A percentile compares a stretch with the other conserved stretches of the same genome.
These are phyloP conservation scores for Dentipellis fragilis DNA, from an alignment of 768 basidiomycete genomes.

Conservation along the genomic window DNA sequence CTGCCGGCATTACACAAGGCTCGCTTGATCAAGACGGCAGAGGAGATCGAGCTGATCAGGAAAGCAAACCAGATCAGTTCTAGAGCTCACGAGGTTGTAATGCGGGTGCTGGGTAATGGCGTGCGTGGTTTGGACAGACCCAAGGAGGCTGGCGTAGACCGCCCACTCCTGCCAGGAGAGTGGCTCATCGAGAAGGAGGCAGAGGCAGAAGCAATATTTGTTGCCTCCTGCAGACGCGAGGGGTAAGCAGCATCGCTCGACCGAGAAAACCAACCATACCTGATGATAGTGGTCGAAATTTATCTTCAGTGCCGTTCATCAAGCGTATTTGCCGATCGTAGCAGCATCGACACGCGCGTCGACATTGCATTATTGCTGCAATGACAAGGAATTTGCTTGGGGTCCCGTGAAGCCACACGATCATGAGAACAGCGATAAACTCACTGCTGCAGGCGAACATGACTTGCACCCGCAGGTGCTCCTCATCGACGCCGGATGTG, in stretches of 20 bases:
- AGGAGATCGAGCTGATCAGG: constrained; percentile 67
- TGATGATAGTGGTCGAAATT: neutral
- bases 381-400: constrained; percentile 81
- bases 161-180: constrained; percentile 58
- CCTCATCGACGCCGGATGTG: constrained; percentile 92
- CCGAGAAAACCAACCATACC: neutral
- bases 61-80: constrained; percentile 83
- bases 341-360: constrained; percentile 81
- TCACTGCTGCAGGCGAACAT: constrained; percentile 32
- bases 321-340: constrained; percentile 90
- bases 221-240: constrained; percentile 79
- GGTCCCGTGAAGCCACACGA: constrained; percentile 55
- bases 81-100: constrained; percentile 83
- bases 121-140: constrained; percentile 43
- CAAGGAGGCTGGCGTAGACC: constrained; percentile 27
- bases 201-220: constrained; percentile 91
- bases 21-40: constrained; percentile 64
- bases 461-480: constrained; percentile 59
- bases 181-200: constrained; percentile 90
- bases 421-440: constrained; percentile 38
- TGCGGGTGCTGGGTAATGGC: constrained; percentile 78
- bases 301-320: constrained; percentile 55
- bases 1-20: constrained; percentile 72
- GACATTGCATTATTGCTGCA: constrained; percentile 92
- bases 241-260: constrained; percentile 42